phyloP scores from a whole-genome alignment of 208 protist genomes.

The Wallacemonas sp. region DNA sequence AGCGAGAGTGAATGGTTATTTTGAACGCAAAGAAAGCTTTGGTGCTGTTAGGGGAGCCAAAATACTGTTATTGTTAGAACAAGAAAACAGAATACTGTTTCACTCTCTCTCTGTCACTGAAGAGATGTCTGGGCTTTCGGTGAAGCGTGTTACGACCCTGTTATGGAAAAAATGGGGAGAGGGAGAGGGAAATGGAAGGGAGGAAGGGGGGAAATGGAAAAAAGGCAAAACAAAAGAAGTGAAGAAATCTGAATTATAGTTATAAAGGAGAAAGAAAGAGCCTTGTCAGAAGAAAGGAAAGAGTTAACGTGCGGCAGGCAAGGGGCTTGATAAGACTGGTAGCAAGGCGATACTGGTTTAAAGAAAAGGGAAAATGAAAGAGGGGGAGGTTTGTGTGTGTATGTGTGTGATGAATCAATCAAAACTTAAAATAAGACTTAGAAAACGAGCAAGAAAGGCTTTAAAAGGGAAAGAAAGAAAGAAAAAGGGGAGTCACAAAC shows the following conservation, averaged over 20 bases:
- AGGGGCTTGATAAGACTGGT: not conserved
- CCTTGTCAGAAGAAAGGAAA: slow-evolving; percentile 12
- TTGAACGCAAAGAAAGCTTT: not conserved
- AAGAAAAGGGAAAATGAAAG: not conserved
- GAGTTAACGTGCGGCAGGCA: not conserved
- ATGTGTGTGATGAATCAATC: too few species aligned
- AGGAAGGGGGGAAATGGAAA: not conserved
- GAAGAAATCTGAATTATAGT: not conserved
- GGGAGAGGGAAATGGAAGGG: slow-evolving; percentile 1
- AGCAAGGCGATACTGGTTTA: too few species aligned
- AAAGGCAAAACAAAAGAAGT: not conserved
- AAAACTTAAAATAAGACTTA: too few species aligned
- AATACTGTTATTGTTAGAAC: slow-evolving; percentile 11
- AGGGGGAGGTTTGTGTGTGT: slow-evolving; percentile 1
- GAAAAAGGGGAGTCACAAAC: not conserved
- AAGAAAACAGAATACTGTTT: not conserved
- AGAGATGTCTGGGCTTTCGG: not conserved
- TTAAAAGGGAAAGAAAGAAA: slow-evolving; percentile 6
- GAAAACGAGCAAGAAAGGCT: slow-evolving; percentile 7
- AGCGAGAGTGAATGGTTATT: too few species aligned
- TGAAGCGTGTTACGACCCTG: not conserved
- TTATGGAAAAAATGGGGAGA: not conserved
- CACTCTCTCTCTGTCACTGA: slow-evolving; percentile 8
- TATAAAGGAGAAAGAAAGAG: not conserved
- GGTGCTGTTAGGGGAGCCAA: not conserved